Evolutionary conservation across 1,139 yeast species (phyloP), one percentile per base, ranked within the genome.

Genomic region (Arxiozyma slooffiae): DNA sequence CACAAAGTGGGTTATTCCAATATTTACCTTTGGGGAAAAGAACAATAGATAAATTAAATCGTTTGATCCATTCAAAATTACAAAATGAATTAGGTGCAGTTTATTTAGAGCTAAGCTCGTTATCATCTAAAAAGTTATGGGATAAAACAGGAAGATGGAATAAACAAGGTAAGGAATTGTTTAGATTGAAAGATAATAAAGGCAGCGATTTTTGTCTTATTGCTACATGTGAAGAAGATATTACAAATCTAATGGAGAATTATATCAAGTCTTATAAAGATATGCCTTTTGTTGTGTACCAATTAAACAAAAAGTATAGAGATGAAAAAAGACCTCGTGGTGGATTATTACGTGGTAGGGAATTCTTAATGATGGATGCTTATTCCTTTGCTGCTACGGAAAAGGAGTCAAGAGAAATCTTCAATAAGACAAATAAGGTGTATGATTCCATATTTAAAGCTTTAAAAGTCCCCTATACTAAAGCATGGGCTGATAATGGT

Each of bases 211-310:
- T 71, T 59, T 78, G 95, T 60, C 71, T 92, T 24, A 84, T 85
- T 0, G 92, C 98, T 0, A 92, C 99, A 0, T 89, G 94, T 55
- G 99, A 92, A 63, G 99, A 94, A 64, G 97, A 90, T 60, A 80
- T 92, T 48, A 87, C 97, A 0, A 71, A 73, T 23, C 65, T 88
- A 50, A 82, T 88, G 30, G 76, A 77, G n/a, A 66, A 68, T 39
- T 72, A 71, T 36, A 69, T 80, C 1, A 68, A 73, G 1, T 78
- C 85, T 49, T 82, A 85, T 64, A 82, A 82, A 58, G 81, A 80
- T 53, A 68, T 90, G 48, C 98, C 98, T 0, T 59, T 86, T 24
- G 65, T 80, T 40, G 76, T 81, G 49, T 92, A 85, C 65, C 98
- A 94, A 66, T 81, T 92, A 49, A 78, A 83, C 41, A 76, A 86